Percentiles rank a stretch among this genome's conserved stretches.
Evolutionary conservation across 129 eudicot species (phyloP).

Genomic region (Heracleum sosnowskyi): DNA sequence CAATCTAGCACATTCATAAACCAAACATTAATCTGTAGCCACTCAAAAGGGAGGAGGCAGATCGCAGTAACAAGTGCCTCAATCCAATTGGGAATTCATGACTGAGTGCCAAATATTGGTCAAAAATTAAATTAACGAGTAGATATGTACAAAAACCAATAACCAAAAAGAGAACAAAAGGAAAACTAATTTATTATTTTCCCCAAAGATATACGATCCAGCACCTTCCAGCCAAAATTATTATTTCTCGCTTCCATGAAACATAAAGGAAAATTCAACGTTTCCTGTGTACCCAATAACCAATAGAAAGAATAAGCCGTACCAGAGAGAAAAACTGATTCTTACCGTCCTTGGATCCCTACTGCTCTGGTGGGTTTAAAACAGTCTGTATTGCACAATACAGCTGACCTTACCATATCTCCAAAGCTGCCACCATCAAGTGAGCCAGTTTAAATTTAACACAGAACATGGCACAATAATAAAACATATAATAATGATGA

Average conservation of each 20-base stretch:
- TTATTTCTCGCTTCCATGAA: neutral
- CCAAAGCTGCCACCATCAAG: constrained; percentile 80
- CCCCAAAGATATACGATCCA: neutral
- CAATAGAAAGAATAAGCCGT: constrained; percentile 18
- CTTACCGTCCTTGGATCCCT: constrained; percentile 40
- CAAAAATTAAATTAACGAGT: neutral
- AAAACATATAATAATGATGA: neutral
- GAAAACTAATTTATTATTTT: neutral
- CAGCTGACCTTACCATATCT: constrained; percentile 84
- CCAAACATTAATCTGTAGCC: neutral
- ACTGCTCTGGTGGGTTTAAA: constrained; percentile 74
- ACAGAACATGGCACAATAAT: neutral
- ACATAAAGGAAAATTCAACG: neutral
- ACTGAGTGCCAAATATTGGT: neutral
- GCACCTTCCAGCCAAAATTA: neutral
- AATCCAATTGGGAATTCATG: neutral
- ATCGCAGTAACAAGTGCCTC: neutral
- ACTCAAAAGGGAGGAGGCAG: neutral
- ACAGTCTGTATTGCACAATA: constrained; percentile 84
- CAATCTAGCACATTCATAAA: neutral
- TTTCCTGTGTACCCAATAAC: constrained; percentile 15
- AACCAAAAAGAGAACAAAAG: neutral
- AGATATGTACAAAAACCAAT: neutral
- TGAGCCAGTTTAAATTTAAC: neutral
- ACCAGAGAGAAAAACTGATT: constrained; percentile 18